These are phyloP conservation scores for Rhododendron griersonianum DNA, from an alignment of 148 eudicot species.

Conservation along the genomic window DNA sequence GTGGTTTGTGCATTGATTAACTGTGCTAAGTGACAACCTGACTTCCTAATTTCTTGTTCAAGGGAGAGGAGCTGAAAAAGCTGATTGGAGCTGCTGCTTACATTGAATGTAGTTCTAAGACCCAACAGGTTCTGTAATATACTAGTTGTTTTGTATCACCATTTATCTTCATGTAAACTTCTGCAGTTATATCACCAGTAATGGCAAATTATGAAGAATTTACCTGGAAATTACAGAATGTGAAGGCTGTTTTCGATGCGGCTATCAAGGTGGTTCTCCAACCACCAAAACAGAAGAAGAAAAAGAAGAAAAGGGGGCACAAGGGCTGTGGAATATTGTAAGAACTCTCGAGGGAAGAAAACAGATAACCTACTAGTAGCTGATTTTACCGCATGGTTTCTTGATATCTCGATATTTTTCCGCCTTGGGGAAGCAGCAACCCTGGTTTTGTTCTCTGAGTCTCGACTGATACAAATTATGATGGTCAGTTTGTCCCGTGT, in stretches of 20 bases:
- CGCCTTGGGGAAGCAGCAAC: constrained; percentile 2
- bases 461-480: constrained; percentile 11
- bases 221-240: constrained; percentile 49
- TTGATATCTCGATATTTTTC: constrained; percentile 3
- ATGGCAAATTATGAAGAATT: not conserved
- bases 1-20: not conserved
- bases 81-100: constrained; percentile 79
- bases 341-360: constrained; percentile 7
- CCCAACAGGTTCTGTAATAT: constrained; percentile 63
- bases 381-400: not conserved
- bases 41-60: constrained; percentile 10
- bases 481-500: not conserved
- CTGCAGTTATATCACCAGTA: not conserved
- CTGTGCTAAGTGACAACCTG: not conserved
- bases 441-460: constrained; percentile 7
- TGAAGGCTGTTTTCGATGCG: constrained; percentile 85
- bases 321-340: constrained; percentile 67
- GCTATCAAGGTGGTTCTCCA: constrained; percentile 88
- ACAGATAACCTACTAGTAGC: constrained; percentile 15
- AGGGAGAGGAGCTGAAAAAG: constrained; percentile 84
- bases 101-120: constrained; percentile 82
- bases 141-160: not conserved
- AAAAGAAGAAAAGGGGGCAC: constrained; percentile 80
- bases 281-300: constrained; percentile 84
- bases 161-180: not conserved